Base-by-base conservation (phyloP, 1,284 basidiomycete genomes). In the Coriolopsis trogii region DNA sequence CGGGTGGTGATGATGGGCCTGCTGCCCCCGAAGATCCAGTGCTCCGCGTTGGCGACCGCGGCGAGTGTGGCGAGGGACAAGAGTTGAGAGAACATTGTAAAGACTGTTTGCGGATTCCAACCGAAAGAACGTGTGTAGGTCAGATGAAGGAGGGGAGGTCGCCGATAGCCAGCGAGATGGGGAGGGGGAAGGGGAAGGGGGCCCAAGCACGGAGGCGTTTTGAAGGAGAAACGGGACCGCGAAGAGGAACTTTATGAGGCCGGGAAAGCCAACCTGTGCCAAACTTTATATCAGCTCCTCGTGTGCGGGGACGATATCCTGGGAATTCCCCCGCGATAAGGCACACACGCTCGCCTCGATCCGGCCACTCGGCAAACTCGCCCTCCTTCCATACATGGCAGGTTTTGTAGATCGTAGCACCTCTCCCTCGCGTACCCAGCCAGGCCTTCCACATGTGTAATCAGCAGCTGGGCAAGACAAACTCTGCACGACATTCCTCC, bases 1-100 rank as follows among this genome's bases (percentile, higher is more conserved):
- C 67, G 63, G 28, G 60, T 60, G 34, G 61, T 55, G 16, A 61
- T 52, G 49, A 66, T 58, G 36, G 64, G 60, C 43, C 48, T 50
- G 29, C 58, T 61, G 28, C 65, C 67, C 53, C 55, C 66, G 55
- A 63, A 64, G 26, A 63, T 67, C 52, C 62, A 62, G 59, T 67
- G 65, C 54, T 53, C 54, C 20, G 53, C 62, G 55, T 64, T 64
- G 5, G 60, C 65, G 16, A 52, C 46, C n/a, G 58, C 58, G 15
- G 51, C 63, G 37, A 63, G 51, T 10, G 60, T 55, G 13, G 56
- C 46, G 34, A 62, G 55, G 48, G 59, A 56, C 8, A 62, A 12
- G 40, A 60, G 48, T 46, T 60, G 53, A 20, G 33, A 34, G 41
- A 58, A 39, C 53, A 51, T 49, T 30, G 56, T 41, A 59, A 59